Conservation (phyloP, 2,329 filamentous ascomycete genomes). For the Rutstroemia sydowiana region DNA sequence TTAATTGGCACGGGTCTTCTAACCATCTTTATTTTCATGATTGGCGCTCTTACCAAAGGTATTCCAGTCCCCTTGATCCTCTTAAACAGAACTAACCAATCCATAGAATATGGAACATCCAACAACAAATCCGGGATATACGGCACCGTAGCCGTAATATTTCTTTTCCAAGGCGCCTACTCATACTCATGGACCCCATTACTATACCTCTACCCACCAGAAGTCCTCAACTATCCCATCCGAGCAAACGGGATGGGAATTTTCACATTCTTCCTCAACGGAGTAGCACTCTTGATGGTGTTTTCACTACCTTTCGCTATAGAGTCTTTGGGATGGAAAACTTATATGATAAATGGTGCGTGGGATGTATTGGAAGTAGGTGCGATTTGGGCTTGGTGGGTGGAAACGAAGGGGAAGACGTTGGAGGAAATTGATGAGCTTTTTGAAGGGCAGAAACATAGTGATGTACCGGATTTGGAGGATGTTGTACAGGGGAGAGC, state of each 20-base stretch:
- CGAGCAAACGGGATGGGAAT: conserved; percentile 40
- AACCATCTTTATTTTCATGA: conserved; percentile 41
- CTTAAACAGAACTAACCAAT: background rate
- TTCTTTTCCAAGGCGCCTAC: conserved; percentile 45
- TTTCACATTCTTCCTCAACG: conserved; percentile 29
- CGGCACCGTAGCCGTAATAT: conserved; percentile 41
- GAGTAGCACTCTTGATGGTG: conserved; percentile 31
- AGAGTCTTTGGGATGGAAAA: conserved; percentile 38
- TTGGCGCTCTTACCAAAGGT: conserved; percentile 47
- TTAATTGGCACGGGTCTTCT: conserved; percentile 34
- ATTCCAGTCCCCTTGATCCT: conserved; percentile 16
- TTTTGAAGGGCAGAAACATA: conserved; percentile 26
- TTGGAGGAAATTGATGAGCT: conserved; percentile 32
- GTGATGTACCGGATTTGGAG: conserved; percentile 13
- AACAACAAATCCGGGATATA: conserved; percentile 29
- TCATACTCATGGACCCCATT: conserved; percentile 44
- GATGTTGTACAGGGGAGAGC: background rate
- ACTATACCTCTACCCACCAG: conserved; percentile 41
- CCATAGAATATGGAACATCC: conserved; percentile 12
- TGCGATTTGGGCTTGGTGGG: conserved; percentile 23
- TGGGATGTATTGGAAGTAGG: conserved; percentile 11
- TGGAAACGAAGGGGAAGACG: conserved; percentile 32
- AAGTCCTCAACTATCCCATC: conserved; percentile 42
- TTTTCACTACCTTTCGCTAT: conserved; percentile 38
- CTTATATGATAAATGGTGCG: conserved; percentile 38